A percentile compares a stretch with the other conserved stretches of the same genome.
Evolutionary conservation across 2,329 filamentous ascomycete species (phyloP).

Genomic region (Parascedosporium putredinis): DNA sequence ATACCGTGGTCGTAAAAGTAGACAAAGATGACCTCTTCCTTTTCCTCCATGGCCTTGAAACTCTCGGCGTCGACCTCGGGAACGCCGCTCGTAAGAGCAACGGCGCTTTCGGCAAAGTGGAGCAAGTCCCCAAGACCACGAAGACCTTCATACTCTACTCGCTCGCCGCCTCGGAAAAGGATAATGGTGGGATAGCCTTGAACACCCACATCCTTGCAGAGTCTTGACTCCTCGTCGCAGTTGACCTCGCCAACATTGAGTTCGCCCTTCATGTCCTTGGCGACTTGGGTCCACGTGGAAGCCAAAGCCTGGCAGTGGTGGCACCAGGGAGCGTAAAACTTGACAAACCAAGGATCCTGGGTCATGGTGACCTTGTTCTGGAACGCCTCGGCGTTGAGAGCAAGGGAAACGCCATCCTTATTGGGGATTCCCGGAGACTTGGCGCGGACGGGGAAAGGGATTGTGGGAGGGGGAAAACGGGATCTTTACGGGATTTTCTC

Average conservation of each 20-base stretch:
- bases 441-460: constrained; percentile 28
- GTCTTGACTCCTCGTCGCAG: constrained; percentile 70
- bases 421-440: constrained; percentile 56
- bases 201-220: constrained; percentile 87
- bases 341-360: constrained; percentile 93
- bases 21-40: constrained; percentile 89
- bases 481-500: constrained; percentile 22
- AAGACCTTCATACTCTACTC: constrained; percentile 85
- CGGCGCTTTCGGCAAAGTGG: constrained; percentile 74
- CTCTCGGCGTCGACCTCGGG: constrained; percentile 66
- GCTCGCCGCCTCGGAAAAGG: constrained; percentile 86
- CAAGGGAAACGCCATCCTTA: constrained; percentile 60
- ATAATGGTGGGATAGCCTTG: constrained; percentile 78
- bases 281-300: constrained; percentile 80
- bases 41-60: constrained; percentile 78
- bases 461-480: constrained; percentile 11
- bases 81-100: constrained; percentile 66
- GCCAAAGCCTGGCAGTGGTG: constrained; percentile 89
- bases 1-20: constrained; percentile 98
- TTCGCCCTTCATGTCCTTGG: constrained; percentile 79
- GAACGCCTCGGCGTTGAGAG: constrained; percentile 76
- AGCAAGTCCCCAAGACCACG: constrained; percentile 86
- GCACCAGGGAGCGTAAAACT: constrained; percentile 98
- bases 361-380: constrained; percentile 76
- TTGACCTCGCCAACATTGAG: constrained; percentile 95